These are phyloP conservation scores for Ciborinia camelliae DNA, from an alignment of 2,329 filamentous ascomycete genomes.

Conservation along the genomic window DNA sequence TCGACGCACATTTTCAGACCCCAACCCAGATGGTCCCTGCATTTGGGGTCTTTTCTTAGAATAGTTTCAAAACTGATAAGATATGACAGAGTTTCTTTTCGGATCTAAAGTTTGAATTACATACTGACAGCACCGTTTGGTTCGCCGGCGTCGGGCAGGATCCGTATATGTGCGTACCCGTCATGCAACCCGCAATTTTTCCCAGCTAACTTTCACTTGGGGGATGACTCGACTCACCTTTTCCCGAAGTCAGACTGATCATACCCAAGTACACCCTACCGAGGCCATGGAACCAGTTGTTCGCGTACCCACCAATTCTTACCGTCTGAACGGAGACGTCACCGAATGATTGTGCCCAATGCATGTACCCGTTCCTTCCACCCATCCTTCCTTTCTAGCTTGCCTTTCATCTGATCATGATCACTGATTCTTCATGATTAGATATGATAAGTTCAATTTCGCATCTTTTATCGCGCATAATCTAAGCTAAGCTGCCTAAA, in stretches of 20 bases:
- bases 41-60: background rate
- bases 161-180: conserved; percentile 5
- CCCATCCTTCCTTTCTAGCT: background rate
- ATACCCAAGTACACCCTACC: background rate
- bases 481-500: background rate
- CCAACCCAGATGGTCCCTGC: conserved; percentile 2
- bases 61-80: background rate
- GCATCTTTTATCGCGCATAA: background rate
- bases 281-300: background rate
- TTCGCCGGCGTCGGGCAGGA: background rate
- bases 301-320: background rate
- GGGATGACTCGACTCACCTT: background rate
- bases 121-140: background rate
- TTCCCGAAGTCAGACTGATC: background rate
- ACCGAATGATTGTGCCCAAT: background rate
- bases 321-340: background rate
- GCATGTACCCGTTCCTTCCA: background rate
- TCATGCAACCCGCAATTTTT: background rate
- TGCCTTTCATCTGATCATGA: background rate
- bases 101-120: background rate
- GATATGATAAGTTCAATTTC: background rate
- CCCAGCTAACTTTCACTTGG: background rate
- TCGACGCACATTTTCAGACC: background rate
- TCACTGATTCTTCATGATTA: background rate
- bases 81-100: background rate